phyloP scores from a whole-genome alignment of 495 filamentous ascomycete species.

The Neurospora tetrasperma region DNA sequence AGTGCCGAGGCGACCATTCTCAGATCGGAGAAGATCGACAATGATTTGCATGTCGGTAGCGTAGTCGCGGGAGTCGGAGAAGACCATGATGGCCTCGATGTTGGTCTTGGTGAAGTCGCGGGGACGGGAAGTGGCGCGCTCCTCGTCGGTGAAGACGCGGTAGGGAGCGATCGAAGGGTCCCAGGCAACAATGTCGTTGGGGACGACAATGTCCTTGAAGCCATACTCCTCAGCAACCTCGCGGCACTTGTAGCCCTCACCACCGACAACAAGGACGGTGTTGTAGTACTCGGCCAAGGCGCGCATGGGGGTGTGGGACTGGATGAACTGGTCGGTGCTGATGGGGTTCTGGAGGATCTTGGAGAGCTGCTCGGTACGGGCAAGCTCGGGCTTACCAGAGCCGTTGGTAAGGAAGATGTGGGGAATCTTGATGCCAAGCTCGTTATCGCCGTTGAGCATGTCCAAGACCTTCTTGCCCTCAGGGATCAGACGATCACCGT shows the following conservation, averaged over 20 bases:
- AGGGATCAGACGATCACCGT: constrained; percentile 53
- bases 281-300: constrained; percentile 56
- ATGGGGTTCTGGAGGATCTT: constrained; percentile 48
- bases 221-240: constrained; percentile 57
- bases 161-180: constrained; percentile 53
- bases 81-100: constrained; percentile 75
- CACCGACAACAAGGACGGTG: constrained; percentile 55
- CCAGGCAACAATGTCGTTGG: constrained; percentile 57
- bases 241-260: constrained; percentile 54
- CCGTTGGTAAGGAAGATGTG: constrained; percentile 64
- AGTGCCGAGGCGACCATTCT: constrained; percentile 59
- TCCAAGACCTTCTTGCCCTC: constrained; percentile 48
- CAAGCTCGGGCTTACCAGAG: constrained; percentile 51
- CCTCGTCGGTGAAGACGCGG: constrained; percentile 49
- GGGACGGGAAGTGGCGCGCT: constrained; percentile 46
- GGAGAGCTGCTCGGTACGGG: constrained; percentile 47
- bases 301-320: constrained; percentile 57
- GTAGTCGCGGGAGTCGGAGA: constrained; percentile 76
- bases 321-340: constrained; percentile 56
- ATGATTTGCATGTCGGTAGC: constrained; percentile 78
- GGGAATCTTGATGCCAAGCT: constrained; percentile 60
- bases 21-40: constrained; percentile 67
- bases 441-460: constrained; percentile 57
- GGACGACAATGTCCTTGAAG: constrained; percentile 55
- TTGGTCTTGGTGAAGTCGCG: constrained; percentile 56